Evolutionary conservation across 352 stramenopile species (phyloP).

Genomic region (Phytophthora cryptogea): DNA sequence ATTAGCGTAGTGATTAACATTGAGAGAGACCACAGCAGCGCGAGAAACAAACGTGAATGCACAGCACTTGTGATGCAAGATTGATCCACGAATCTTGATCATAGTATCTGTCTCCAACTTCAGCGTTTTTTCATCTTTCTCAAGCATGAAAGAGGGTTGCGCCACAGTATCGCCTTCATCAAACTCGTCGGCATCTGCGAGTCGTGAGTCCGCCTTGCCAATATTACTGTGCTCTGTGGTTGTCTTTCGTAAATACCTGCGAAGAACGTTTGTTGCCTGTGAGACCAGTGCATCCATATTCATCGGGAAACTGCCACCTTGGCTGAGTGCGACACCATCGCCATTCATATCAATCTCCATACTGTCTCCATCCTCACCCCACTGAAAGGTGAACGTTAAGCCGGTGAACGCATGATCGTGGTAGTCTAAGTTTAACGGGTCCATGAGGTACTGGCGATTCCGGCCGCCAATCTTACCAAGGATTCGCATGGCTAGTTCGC

Average conservation of each 20-base stretch:
- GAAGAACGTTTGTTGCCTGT: slow-evolving; percentile 56
- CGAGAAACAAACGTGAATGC: slow-evolving; percentile 78
- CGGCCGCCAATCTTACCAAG: slow-evolving; percentile 97
- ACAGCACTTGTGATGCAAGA: slow-evolving; percentile 75
- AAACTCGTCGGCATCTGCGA: slow-evolving; percentile 69
- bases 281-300: slow-evolving; percentile 65
- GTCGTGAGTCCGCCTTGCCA: slow-evolving; percentile 60
- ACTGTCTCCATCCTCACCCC: slow-evolving; percentile 30
- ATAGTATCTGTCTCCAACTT: slow-evolving; percentile 73
- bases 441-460: slow-evolving; percentile 90
- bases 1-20: slow-evolving; percentile 42
- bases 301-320: slow-evolving; percentile 37
- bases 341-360: slow-evolving; percentile 31
- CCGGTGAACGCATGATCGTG: slow-evolving; percentile 47
- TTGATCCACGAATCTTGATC: slow-evolving; percentile 60
- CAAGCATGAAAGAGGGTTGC: slow-evolving; percentile 55
- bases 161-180: slow-evolving; percentile 54
- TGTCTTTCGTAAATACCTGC: slow-evolving; percentile 62
- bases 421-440: slow-evolving; percentile 71
- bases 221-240: slow-evolving; percentile 54
- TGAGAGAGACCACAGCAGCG: slow-evolving; percentile 56
- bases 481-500: slow-evolving; percentile 94
- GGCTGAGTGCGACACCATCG: slow-evolving; percentile 2
- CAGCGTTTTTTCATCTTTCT: slow-evolving; percentile 89
- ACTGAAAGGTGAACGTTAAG: slow-evolving; percentile 61